These are phyloP conservation scores for Exsudoporus frostii DNA, from an alignment of 768 basidiomycete genomes.

Conservation along the genomic window DNA sequence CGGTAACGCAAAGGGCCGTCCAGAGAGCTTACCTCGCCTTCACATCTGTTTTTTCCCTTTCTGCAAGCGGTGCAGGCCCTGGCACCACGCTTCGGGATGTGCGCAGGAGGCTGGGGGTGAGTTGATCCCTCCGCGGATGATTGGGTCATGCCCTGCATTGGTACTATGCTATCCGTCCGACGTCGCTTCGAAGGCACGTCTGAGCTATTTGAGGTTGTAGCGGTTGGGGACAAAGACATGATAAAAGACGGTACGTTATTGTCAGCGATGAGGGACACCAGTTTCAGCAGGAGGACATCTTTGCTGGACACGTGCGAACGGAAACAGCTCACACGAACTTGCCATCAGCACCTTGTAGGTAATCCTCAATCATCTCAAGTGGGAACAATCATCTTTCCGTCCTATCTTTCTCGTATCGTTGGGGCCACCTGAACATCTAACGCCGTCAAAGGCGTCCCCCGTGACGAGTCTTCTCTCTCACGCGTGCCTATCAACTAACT, in stretches of 20 bases:
- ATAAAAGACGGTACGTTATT: slow-evolving; percentile 7
- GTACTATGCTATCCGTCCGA: slow-evolving; percentile 39
- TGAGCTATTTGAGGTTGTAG: slow-evolving; percentile 54
- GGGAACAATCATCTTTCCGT: background rate
- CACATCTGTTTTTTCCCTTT: slow-evolving; percentile 91
- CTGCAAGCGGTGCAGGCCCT: slow-evolving; percentile 86
- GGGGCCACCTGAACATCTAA: background rate
- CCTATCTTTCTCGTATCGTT: background rate
- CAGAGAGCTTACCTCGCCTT: slow-evolving; percentile 70
- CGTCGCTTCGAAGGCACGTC: slow-evolving; percentile 58
- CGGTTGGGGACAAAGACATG: slow-evolving; percentile 69
- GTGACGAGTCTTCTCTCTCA: background rate
- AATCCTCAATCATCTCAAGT: background rate
- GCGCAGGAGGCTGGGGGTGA: slow-evolving; percentile 38
- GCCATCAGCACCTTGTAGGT: background rate
- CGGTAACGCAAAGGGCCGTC: slow-evolving; percentile 35
- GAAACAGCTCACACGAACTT: background rate
- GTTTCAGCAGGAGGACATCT: slow-evolving; percentile 11
- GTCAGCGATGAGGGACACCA: slow-evolving; percentile 14
- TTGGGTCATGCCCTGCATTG: slow-evolving; percentile 31
- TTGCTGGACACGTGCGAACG: slow-evolving; percentile 13
- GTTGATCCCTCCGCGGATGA: slow-evolving; percentile 34
- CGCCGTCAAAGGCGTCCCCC: background rate
- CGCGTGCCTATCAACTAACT: background rate
- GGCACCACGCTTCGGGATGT: slow-evolving; percentile 88